Evolutionary conservation across 192 early-diverging fungal species (phyloP), one percentile per base, ranked within the genome.

Genomic region (Phlyctochytrium planicorne): DNA sequence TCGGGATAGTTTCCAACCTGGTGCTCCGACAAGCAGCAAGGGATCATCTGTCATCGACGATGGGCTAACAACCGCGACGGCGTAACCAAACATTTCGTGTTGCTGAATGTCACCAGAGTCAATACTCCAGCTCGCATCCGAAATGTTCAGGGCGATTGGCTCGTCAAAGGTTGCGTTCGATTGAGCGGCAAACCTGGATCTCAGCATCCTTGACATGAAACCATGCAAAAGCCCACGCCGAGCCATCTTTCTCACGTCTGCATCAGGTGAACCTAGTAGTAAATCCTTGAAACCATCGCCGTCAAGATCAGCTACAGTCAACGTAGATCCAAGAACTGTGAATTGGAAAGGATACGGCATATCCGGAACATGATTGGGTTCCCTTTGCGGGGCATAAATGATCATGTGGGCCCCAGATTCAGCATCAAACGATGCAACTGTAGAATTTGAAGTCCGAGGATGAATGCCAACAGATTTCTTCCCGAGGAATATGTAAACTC

Each of bases 401-500:
- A 65, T 57, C 1, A 72, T 31, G 24, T 65, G 56, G 24, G 64
- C 53, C 27, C 60, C 65, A 3, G 12, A 16, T 29, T 65, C 63
- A 14, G 69, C 69, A 40, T 55, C 2, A 3, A 71, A 23, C 2
- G 25, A 24, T 33, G 52, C 53, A 30, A 6, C 30, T 30, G 25
- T 35, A 12, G 0, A 20, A 12, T 52, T 17, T 3, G 3, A 63
- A 47, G 27, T 60, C 30, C 30, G 29, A 23, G 25, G 55, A 3
- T 25, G n/a, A 10, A 55, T 23, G n/a, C 61, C 62, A 24, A 23
- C 56, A 25, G 31, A 40, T n/a, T 36, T 0, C 17, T 29, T 52
- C 4, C 70, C 70, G 47, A 56, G 65, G 50, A 72, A 72, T 4
- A 72, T 55, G 31, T 66, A 72, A 16, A 72, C 56, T 17, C 52